Percentiles rank a stretch among this genome's conserved stretches.
Evolutionary conservation across 306 rosid genomes (phyloP).

Genomic region (Lathyrus aphaca): DNA sequence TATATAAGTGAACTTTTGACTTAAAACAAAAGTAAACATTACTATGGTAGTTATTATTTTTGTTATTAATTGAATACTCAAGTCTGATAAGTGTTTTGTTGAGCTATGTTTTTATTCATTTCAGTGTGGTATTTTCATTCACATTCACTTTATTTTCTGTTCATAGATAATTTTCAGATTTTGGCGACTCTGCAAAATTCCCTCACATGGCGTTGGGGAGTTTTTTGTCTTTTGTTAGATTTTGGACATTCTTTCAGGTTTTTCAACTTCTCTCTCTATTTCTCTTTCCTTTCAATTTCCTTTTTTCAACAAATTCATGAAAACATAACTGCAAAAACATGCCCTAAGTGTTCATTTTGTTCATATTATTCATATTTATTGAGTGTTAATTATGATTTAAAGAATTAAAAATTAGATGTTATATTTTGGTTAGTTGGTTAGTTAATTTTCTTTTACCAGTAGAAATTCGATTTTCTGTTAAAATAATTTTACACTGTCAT

Average conservation of each 20-base stretch:
- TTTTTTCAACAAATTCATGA: background rate
- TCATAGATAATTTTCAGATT: slow-evolving; percentile 22
- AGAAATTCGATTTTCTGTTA: too few species aligned
- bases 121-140: slow-evolving; percentile 22
- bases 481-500: too few species aligned
- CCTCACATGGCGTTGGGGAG: slow-evolving; percentile 38
- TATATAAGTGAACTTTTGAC: too few species aligned
- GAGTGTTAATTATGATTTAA: background rate
- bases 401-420: background rate
- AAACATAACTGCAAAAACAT: background rate
- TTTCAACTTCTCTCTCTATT: slow-evolving; percentile 31
- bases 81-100: too few species aligned
- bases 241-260: slow-evolving; percentile 38
- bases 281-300: background rate
- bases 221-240: slow-evolving; percentile 33
- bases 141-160: background rate
- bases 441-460: too few species aligned
- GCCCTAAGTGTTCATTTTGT: background rate
- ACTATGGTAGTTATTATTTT: too few species aligned
- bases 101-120: too few species aligned
- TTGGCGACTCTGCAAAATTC: slow-evolving; percentile 5
- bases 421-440: background rate
- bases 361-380: background rate
- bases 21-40: too few species aligned
- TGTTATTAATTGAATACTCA: too few species aligned